Conservation (phyloP, 306 rosid genomes). For the Lathyrus aphaca region DNA sequence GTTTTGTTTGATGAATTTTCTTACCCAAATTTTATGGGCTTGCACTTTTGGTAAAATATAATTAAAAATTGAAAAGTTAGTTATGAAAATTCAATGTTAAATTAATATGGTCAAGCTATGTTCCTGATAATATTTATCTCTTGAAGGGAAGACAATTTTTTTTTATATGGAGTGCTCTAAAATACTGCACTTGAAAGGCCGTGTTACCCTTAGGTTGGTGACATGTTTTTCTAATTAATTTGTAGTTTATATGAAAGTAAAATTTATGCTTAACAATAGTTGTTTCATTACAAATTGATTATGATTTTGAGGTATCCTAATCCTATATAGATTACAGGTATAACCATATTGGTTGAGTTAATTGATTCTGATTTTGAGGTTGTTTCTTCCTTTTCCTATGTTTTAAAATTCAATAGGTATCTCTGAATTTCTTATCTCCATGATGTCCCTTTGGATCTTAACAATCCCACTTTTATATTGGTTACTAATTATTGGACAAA, state of each 20-base stretch:
- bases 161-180: conserved; percentile 67
- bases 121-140: conserved; percentile 43
- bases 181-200: conserved; percentile 65
- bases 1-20: conserved; percentile 30
- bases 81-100: conserved; percentile 32
- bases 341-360: conserved; percentile 79
- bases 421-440: too few species aligned
- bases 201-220: conserved; percentile 74
- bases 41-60: conserved; percentile 28
- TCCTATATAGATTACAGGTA: conserved; percentile 55
- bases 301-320: conserved; percentile 40
- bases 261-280: not conserved
- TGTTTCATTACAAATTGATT: conserved; percentile 25
- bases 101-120: conserved; percentile 26
- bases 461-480: too few species aligned
- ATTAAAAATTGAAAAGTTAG: conserved; percentile 13
- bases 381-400: too few species aligned
- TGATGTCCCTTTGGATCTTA: too few species aligned
- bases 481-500: too few species aligned
- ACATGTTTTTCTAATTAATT: conserved; percentile 13
- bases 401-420: too few species aligned
- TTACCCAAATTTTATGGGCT: conserved; percentile 17
- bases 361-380: too few species aligned
- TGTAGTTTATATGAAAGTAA: conserved; percentile 3
- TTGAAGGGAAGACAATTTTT: conserved; percentile 70